phyloP scores from a whole-genome alignment of 1,284 basidiomycete genomes.

The Trichosporon sp. region DNA sequence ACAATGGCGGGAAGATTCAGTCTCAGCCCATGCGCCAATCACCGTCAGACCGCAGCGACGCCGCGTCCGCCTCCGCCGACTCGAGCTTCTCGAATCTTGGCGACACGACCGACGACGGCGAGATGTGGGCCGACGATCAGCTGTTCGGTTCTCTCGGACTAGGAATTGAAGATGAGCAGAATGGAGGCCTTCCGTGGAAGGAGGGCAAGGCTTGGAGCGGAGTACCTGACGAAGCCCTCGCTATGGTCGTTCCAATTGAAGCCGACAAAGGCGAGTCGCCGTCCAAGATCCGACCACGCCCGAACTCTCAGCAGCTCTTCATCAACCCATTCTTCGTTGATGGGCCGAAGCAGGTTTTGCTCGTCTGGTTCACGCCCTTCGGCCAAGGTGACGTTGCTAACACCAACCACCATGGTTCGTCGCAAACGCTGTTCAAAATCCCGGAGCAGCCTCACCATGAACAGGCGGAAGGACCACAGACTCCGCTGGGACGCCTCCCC shows the following conservation, averaged over 20 bases:
- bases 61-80: slow-evolving; percentile 29
- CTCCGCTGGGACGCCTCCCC: slow-evolving; percentile 43
- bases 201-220: slow-evolving; percentile 53
- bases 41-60: slow-evolving; percentile 28
- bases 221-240: slow-evolving; percentile 55
- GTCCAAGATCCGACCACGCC: slow-evolving; percentile 14
- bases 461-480: slow-evolving; percentile 15
- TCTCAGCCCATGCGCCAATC: slow-evolving; percentile 5
- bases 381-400: slow-evolving; percentile 8
- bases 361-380: slow-evolving; percentile 57
- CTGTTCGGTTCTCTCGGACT: slow-evolving; percentile 31
- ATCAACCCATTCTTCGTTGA: slow-evolving; percentile 40
- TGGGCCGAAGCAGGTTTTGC: slow-evolving; percentile 42
- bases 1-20: slow-evolving; percentile 6
- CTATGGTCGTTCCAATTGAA: slow-evolving; percentile 54
- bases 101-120: slow-evolving; percentile 26
- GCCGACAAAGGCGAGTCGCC: slow-evolving; percentile 20
- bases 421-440: slow-evolving; percentile 31
- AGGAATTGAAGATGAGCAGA: slow-evolving; percentile 38
- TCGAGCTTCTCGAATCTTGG: slow-evolving; percentile 20
- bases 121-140: slow-evolving; percentile 25
- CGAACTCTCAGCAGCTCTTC: slow-evolving; percentile 9
- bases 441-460: slow-evolving; percentile 31
- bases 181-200: slow-evolving; percentile 37
- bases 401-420: slow-evolving; percentile 18